These are phyloP conservation scores for Aplosporella prunicola DNA, from an alignment of 2,329 filamentous ascomycete species.

Conservation along the genomic window DNA sequence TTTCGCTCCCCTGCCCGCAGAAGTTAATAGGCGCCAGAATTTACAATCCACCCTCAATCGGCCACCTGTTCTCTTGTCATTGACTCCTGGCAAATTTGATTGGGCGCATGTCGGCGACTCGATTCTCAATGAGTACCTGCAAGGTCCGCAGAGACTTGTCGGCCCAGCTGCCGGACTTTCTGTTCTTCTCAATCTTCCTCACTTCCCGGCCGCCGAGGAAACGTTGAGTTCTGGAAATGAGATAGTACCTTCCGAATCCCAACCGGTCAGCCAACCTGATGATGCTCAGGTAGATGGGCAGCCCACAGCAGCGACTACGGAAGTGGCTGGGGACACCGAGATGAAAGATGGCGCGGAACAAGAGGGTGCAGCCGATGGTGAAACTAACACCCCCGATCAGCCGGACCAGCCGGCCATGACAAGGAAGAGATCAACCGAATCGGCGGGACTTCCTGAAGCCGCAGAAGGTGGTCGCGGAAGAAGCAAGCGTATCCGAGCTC, in stretches of 20 bases:
- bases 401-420: constrained; percentile 31
- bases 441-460: constrained; percentile 48
- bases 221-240: too few relatives aligned
- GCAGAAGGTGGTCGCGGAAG: constrained; percentile 47
- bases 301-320: too few relatives aligned
- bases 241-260: too few relatives aligned
- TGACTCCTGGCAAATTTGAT: constrained; percentile 29
- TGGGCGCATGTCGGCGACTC: constrained; percentile 42
- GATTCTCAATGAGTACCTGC: constrained; percentile 35
- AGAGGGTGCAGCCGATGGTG: neutral
- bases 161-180: constrained; percentile 28
- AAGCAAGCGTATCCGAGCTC: constrained; percentile 51
- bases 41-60: constrained; percentile 5
- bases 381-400: constrained; percentile 3
- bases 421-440: constrained; percentile 53
- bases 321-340: constrained; percentile 16
- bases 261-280: too few relatives aligned
- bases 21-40: constrained; percentile 15
- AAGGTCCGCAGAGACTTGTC: constrained; percentile 29
- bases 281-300: too few relatives aligned
- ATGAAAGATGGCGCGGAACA: constrained; percentile 14
- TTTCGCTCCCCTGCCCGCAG: constrained; percentile 28
- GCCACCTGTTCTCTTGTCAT: constrained; percentile 27
- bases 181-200: constrained; percentile 35
- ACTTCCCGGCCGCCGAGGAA: too few relatives aligned